Base-by-base conservation (phyloP, 306 rosid genomes). In the Cucumis cinereus region DNA sequence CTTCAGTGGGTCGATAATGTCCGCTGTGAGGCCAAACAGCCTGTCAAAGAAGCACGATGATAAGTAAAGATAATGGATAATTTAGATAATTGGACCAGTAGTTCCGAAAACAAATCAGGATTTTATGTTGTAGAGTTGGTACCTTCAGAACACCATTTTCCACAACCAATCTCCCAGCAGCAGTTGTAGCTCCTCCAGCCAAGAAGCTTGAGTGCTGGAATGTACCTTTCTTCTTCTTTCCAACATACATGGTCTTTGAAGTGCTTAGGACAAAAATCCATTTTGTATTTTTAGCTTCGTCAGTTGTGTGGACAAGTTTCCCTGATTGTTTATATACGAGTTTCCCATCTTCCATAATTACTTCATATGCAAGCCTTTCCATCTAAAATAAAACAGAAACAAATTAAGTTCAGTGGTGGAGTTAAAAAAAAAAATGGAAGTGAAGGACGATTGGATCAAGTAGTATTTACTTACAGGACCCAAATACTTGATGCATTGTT, bases 1-100 rank as follows among this genome's bases (percentile, higher is more conserved):
- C 91, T 84, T 86, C 92, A 0, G 99, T 95, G 0, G 99, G 99
- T 58, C 85, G 92, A 72, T 95, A 95, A 74, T 95, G 99, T 23
- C 99, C 99, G 38, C 99, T 95, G 83, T 95, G 99, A 85, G 99
- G 97, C 99, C 98, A 95, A 80, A 95, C 97, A 52, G 92, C 93
- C 99, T 94, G 95, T 75, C 58, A 66, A 86, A 73, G 79, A 69
- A 70, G 70, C 73, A 77, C 75, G 82, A 80, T 74, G 76, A 81
- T 74, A 76, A 82, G 81, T 76, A 28, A 23, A 14, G n/a, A 28
- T 58, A 11, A 68, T 40, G 64, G 23, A 20, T 19, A 74, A 67
- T 40, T n/a, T 40, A 71, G 24, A 22, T n/a, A 74, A 55, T n/a
- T 30, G 47, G n/a, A 35, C 22, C 28, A 35, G 30, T 35, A 30